A percentile compares a stretch with the other conserved stretches of the same genome.
Evolutionary conservation across 2,329 filamentous ascomycete species (phyloP).

Genomic region (Neonectria neomacrospora): DNA sequence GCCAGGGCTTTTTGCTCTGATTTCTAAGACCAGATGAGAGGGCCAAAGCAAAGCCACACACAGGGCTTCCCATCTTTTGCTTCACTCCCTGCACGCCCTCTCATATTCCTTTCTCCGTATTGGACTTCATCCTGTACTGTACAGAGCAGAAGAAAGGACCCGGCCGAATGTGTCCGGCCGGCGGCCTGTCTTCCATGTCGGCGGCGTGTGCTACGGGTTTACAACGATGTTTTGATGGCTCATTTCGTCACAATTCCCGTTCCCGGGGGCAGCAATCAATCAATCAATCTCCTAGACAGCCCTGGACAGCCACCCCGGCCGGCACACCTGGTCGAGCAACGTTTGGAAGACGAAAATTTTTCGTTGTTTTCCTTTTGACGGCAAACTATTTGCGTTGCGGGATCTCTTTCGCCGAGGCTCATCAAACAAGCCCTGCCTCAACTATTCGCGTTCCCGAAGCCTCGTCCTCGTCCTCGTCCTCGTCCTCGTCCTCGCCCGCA

Average conservation of each 20-base stretch:
- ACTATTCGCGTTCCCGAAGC: slow-evolving; percentile 17
- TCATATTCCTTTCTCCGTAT: slow-evolving; percentile 5
- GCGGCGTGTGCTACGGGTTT: slow-evolving; percentile 11
- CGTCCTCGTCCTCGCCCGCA: no score
- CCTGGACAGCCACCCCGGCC: slow-evolving; percentile 21
- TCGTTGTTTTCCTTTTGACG: slow-evolving; percentile 27
- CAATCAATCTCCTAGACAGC: slow-evolving; percentile 24
- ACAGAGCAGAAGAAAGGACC: slow-evolving; percentile 16
- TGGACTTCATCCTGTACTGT: background rate
- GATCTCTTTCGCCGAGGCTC: slow-evolving; percentile 25
- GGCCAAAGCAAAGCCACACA: slow-evolving; percentile 12
- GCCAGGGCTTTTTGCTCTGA: slow-evolving; percentile 17
- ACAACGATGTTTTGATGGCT: slow-evolving; percentile 14
- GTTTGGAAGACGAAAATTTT: slow-evolving; percentile 31
- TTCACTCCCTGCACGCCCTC: slow-evolving; percentile 22
- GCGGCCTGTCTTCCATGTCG: slow-evolving; percentile 25
- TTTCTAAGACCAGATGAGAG: slow-evolving; percentile 12
- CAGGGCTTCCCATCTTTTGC: slow-evolving; percentile 10
- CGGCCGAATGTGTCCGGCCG: slow-evolving; percentile 35
- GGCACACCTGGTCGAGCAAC: slow-evolving; percentile 35
- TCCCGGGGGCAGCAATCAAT: slow-evolving; percentile 36
- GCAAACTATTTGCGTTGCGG: slow-evolving; percentile 16
- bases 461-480: background rate
- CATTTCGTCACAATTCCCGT: slow-evolving; percentile 39
- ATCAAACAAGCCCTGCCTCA: slow-evolving; percentile 13